phyloP scores from a whole-genome alignment of 169 alveolate species.

The Plasmodium inui region DNA sequence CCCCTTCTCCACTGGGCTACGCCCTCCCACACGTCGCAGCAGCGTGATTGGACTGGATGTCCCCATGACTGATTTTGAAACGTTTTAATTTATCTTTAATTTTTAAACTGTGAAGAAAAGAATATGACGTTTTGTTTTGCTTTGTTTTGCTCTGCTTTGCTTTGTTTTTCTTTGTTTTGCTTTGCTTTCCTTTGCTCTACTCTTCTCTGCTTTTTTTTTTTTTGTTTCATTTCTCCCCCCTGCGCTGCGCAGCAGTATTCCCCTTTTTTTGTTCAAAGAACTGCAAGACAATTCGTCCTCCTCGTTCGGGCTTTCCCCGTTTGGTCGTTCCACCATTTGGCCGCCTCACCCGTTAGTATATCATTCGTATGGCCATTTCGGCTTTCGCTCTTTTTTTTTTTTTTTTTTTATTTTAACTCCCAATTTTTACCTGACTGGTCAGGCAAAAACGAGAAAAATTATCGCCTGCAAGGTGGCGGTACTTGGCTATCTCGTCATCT shows the following conservation, averaged over 20 bases:
- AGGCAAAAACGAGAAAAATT: neutral
- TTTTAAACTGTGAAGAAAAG: neutral
- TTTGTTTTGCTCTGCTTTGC: neutral
- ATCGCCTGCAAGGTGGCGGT: neutral
- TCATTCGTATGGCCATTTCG: neutral
- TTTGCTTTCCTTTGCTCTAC: neutral
- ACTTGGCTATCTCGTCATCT: neutral
- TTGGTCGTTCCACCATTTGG: neutral
- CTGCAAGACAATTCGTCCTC: neutral
- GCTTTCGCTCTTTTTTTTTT: neutral
- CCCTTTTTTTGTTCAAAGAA: neutral
- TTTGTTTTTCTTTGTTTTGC: neutral
- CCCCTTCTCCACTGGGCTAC: neutral
- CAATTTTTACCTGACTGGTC: neutral
- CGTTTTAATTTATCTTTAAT: neutral
- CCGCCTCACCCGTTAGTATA: neutral
- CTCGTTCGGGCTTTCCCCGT: neutral
- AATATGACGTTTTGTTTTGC: neutral
- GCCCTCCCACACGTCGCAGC: neutral
- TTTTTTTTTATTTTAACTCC: neutral
- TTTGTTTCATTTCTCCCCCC: constrained; percentile 16
- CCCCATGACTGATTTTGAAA: neutral
- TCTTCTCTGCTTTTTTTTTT: neutral
- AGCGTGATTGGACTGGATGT: neutral
- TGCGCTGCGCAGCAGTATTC: neutral